Evolutionary conservation across 1,284 basidiomycete genomes (phyloP).

Genomic region (Cutaneotrichosporon sp.): DNA sequence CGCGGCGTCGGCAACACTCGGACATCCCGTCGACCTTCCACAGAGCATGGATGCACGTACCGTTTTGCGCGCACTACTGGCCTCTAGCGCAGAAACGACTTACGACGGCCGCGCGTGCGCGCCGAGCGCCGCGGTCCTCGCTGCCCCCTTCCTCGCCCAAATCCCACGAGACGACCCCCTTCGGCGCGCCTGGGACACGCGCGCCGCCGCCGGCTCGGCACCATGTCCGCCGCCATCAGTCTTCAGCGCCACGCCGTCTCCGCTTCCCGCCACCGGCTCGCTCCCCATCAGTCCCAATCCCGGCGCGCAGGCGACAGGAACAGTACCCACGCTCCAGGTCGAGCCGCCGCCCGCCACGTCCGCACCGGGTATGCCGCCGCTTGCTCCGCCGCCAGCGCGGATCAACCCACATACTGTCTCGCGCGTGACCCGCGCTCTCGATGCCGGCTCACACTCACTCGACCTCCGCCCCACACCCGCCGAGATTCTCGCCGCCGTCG

Average conservation of each 20-base stretch:
- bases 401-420: not conserved
- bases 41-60: constrained; percentile 5
- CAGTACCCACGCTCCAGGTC: not conserved
- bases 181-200: not conserved
- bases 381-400: not conserved
- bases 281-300: not conserved
- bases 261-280: not conserved
- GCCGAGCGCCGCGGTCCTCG: not conserved
- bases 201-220: not conserved
- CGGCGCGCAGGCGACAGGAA: too few species aligned
- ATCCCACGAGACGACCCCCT: constrained; percentile 2
- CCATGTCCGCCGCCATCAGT: not conserved
- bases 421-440: constrained; percentile 8
- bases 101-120: not conserved
- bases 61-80: constrained; percentile 1
- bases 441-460: not conserved
- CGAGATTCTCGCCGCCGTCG: constrained; percentile 11
- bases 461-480: constrained; percentile 2
- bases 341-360: not conserved
- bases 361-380: not conserved
- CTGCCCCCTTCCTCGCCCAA: not conserved
- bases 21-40: not conserved
- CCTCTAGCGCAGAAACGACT: not conserved
- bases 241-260: not conserved
- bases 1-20: constrained; percentile 7